Evolutionary conservation across 2,329 filamentous ascomycete species (phyloP).

Genomic region (Penicillium glabrum): DNA sequence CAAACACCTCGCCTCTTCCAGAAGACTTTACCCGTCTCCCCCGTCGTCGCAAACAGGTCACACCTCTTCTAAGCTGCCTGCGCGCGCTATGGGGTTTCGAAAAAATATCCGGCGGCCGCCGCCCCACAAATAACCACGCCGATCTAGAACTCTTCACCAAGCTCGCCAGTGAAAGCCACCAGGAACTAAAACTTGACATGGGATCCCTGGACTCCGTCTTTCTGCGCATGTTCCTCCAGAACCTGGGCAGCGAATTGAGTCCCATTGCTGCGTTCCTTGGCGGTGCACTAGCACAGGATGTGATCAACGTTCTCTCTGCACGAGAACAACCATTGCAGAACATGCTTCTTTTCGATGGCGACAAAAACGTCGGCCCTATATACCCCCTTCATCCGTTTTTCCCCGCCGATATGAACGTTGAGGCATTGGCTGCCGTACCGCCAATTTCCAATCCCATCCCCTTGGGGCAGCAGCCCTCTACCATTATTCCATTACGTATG

Average conservation of each 20-base stretch:
- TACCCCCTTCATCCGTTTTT: constrained; percentile 77
- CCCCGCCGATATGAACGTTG: constrained; percentile 28
- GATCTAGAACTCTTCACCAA: constrained; percentile 77
- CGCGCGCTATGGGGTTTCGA: constrained; percentile 90
- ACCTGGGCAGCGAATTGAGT: constrained; percentile 78
- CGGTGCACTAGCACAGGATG: constrained; percentile 88
- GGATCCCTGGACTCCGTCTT: constrained; percentile 70
- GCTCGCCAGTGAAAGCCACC: constrained; percentile 75
- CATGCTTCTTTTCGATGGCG: constrained; percentile 86
- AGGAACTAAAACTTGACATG: constrained; percentile 67
- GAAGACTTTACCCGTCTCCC: constrained; percentile 70
- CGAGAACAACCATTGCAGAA: constrained; percentile 96
- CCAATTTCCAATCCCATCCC: constrained; percentile 30
- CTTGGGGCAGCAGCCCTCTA: constrained; percentile 10
- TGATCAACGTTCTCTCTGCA: constrained; percentile 91
- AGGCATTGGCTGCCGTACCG: constrained; percentile 26
- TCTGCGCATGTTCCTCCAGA: constrained; percentile 81
- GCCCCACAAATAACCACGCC: constrained; percentile 57
- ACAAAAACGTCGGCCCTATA: constrained; percentile 72
- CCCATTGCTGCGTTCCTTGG: constrained; percentile 88
- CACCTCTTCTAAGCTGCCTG: constrained; percentile 79
- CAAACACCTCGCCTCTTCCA: constrained; percentile 72
- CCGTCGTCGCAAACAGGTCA: constrained; percentile 70
- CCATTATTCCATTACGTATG: constrained; percentile 1
- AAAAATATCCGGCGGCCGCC: constrained; percentile 53